Percentiles rank a stretch among this genome's conserved stretches.
Evolutionary conservation across 345 rosid genomes (phyloP).

Genomic region (Gossypium australe): DNA sequence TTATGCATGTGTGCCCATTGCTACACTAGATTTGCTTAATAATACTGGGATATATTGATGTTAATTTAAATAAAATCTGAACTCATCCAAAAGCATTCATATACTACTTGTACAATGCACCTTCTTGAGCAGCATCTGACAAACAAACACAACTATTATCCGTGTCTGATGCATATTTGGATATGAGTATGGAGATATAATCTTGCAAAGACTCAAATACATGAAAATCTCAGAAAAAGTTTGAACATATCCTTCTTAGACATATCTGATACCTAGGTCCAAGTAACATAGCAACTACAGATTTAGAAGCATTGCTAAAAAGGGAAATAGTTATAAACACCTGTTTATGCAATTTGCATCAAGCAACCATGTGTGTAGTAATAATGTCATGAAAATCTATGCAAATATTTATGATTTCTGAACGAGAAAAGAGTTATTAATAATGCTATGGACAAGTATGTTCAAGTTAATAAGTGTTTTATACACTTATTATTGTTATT

Average conservation of each 20-base stretch:
- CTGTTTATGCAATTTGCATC: neutral
- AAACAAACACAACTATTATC: constrained; percentile 3
- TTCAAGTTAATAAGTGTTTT: neutral
- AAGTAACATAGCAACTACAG: no score
- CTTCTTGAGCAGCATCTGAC: constrained; percentile 44
- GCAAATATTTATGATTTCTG: neutral
- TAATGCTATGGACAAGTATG: no score
- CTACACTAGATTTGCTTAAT: neutral
- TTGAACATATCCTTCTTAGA: no score
- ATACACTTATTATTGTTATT: no score
- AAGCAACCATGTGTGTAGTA: neutral
- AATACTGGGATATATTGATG: neutral
- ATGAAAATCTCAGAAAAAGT: no score
- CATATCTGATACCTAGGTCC: no score
- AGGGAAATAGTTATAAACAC: neutral
- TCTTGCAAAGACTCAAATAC: no score
- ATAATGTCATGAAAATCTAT: neutral
- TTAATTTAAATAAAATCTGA: neutral
- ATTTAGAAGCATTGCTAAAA: neutral
- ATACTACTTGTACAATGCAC: constrained; percentile 30
- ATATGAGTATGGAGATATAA: no score
- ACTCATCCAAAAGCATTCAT: constrained; percentile 16
- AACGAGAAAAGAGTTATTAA: neutral
- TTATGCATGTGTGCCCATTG: neutral
- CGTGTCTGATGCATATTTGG: neutral